Evolutionary conservation across 2,329 filamentous ascomycete genomes (phyloP).

Genomic region (Cercospora sp.): DNA sequence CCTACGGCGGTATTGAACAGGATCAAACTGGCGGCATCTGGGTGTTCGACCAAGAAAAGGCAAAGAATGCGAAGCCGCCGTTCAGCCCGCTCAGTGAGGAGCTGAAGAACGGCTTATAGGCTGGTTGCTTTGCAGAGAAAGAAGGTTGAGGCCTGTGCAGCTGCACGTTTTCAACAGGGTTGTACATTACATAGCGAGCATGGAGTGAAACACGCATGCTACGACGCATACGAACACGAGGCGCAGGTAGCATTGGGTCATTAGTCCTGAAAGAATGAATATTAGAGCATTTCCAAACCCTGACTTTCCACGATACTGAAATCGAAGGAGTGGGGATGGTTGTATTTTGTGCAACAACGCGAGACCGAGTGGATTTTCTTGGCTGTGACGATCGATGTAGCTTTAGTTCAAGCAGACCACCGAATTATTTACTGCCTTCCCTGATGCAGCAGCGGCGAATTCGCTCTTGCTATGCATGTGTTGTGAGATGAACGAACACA

Average conservation of each 20-base stretch:
- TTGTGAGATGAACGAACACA: slow-evolving; percentile 6
- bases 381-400: slow-evolving; percentile 8
- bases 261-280: background rate
- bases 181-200: slow-evolving; percentile 3
- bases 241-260: slow-evolving; percentile 2
- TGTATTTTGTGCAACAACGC: background rate
- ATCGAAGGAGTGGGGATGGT: background rate
- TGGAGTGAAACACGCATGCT: slow-evolving; percentile 10
- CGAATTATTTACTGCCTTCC: background rate
- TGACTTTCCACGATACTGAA: background rate
- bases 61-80: slow-evolving; percentile 38
- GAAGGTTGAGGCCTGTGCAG: background rate
- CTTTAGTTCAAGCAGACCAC: slow-evolving; percentile 1
- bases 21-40: slow-evolving; percentile 70
- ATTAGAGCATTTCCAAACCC: background rate
- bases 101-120: slow-evolving; percentile 31
- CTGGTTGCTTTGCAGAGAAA: background rate
- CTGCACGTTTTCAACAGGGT: slow-evolving; percentile 3
- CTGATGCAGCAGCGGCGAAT: background rate
- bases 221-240: slow-evolving; percentile 15
- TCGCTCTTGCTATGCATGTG: background rate
- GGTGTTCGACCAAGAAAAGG: slow-evolving; percentile 63
- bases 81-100: slow-evolving; percentile 33
- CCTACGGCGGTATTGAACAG: slow-evolving; percentile 51
- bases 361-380: slow-evolving; percentile 5